Evolutionary conservation across 1,139 yeast species (phyloP).

Genomic region (Candida albicans): DNA sequence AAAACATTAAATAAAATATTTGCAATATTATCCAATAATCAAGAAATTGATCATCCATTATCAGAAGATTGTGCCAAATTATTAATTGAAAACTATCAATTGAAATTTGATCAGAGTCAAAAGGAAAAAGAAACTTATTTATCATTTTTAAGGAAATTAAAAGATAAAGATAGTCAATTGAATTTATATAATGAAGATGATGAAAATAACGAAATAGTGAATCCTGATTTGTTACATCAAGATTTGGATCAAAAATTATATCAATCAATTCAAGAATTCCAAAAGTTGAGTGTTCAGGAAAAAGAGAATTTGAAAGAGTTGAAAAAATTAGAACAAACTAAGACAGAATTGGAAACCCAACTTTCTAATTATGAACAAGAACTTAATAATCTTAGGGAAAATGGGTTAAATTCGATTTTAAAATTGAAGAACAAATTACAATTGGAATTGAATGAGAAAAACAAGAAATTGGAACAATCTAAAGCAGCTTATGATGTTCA

Average conservation of each 20-base stretch:
- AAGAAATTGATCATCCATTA: slow-evolving; percentile 84
- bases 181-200: slow-evolving; percentile 9
- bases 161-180: slow-evolving; percentile 41
- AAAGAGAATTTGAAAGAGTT: slow-evolving; percentile 43
- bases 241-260: slow-evolving; percentile 38
- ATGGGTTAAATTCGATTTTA: slow-evolving; percentile 46
- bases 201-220: slow-evolving; percentile 9
- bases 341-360: slow-evolving; percentile 40
- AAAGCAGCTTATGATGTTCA: slow-evolving; percentile 63
- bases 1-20: slow-evolving; percentile 65
- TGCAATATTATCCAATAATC: slow-evolving; percentile 56
- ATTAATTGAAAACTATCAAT: slow-evolving; percentile 64
- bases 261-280: slow-evolving; percentile 42
- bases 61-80: slow-evolving; percentile 81
- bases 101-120: slow-evolving; percentile 70
- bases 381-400: slow-evolving; percentile 34
- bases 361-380: slow-evolving; percentile 39
- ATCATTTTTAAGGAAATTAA: slow-evolving; percentile 67
- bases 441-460: slow-evolving; percentile 46
- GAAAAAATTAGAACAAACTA: slow-evolving; percentile 42
- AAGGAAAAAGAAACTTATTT: slow-evolving; percentile 79
- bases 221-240: slow-evolving; percentile 13
- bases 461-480: slow-evolving; percentile 57
- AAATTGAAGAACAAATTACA: slow-evolving; percentile 52
- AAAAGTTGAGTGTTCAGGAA: slow-evolving; percentile 33